phyloP scores from a whole-genome alignment of 208 protist genomes.

The Acanthamoeba triangularis region DNA sequence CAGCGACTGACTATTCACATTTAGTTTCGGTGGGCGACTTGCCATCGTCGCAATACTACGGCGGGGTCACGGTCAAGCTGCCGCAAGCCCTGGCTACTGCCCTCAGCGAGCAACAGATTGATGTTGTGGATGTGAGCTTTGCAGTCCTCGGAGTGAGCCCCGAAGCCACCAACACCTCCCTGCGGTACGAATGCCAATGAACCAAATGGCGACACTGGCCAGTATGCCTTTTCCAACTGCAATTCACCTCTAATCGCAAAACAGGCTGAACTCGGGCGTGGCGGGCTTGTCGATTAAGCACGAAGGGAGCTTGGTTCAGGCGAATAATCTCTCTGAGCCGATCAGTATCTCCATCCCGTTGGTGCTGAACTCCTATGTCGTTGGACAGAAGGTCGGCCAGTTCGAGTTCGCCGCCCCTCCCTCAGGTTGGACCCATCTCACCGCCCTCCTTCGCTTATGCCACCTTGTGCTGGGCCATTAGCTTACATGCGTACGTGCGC shows the following conservation, averaged over 20 bases:
- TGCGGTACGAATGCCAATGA: not conserved
- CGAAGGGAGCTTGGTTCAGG: not conserved
- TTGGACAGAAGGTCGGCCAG: not conserved
- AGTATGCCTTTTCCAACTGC: not conserved
- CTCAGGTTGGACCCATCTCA: not conserved
- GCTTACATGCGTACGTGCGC: not conserved
- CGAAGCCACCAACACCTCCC: not conserved
- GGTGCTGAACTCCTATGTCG: not conserved
- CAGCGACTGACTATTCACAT: not conserved
- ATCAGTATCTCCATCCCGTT: conserved; percentile 31
- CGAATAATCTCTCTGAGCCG: not conserved
- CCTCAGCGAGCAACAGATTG: not conserved
- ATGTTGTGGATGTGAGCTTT: not conserved
- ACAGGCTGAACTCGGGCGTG: conserved; percentile 17
- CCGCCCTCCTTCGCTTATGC: too few relatives aligned
- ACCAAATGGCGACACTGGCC: too few relatives aligned
- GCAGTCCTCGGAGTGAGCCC: not conserved
- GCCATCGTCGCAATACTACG: conserved; percentile 17
- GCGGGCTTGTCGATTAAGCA: not conserved
- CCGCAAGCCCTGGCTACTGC: not conserved
- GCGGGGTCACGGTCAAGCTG: not conserved
- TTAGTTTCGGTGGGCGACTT: not conserved
- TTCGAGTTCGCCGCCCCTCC: not conserved
- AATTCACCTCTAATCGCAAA: too few relatives aligned
- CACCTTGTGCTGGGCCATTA: not conserved